Evolutionary conservation across 805 yeast species (phyloP).

Genomic region (Metschnikowia baotianmanensis): DNA sequence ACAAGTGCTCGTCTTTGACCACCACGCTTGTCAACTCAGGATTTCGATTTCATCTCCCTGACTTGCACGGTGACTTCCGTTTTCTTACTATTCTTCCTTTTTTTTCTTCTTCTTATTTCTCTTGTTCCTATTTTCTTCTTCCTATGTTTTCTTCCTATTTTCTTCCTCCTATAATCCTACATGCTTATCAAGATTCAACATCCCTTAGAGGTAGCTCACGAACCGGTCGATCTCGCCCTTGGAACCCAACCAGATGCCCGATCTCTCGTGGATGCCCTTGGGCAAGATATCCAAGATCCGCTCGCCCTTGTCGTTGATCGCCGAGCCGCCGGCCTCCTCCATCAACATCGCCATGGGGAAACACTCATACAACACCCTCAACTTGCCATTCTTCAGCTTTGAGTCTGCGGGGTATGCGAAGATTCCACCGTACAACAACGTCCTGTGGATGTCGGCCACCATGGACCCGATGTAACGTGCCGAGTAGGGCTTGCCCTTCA

Average conservation of each 20-base stretch:
- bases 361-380: conserved; percentile 90
- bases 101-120: no score
- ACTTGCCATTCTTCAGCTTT: conserved; percentile 85
- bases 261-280: conserved; percentile 85
- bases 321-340: conserved; percentile 96
- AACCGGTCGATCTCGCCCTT: conserved; percentile 75
- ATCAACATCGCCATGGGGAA: conserved; percentile 96
- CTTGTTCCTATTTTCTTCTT: no score
- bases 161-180: no score
- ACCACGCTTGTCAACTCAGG: no score
- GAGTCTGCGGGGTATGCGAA: conserved; percentile 93
- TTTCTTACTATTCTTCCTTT: no score
- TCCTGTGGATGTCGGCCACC: conserved; percentile 99
- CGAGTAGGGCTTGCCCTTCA: conserved; percentile 76
- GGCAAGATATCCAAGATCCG: conserved; percentile 86
- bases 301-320: conserved; percentile 87
- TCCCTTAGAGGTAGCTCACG: conserved; percentile 32
- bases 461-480: conserved; percentile 96
- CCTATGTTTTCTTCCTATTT: no score
- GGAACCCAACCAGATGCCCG: conserved; percentile 94
- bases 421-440: conserved; percentile 90
- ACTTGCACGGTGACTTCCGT: no score
- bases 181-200: no score
- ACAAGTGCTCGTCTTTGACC: no score
- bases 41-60: no score